A percentile compares a stretch with the other conserved stretches of the same genome.
phyloP scores from a whole-genome alignment of 352 stramenopile genomes.

The Pythium dissimile region DNA sequence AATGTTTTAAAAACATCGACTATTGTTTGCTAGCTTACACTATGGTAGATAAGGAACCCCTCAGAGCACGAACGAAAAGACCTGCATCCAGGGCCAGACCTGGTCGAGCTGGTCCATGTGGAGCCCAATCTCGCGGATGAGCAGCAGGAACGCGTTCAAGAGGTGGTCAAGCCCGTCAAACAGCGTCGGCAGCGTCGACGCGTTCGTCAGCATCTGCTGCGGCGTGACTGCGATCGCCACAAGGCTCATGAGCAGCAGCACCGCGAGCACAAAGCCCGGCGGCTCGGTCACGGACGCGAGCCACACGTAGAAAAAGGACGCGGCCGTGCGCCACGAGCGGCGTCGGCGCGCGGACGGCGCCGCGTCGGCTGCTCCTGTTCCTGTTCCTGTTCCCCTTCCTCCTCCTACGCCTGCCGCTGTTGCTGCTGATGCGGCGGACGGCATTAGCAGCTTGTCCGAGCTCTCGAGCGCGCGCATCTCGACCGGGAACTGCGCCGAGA shows the following conservation, averaged over 20 bases:
- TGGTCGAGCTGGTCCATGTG: slow-evolving; percentile 55
- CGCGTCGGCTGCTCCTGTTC: no score
- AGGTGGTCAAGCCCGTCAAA: slow-evolving; percentile 49
- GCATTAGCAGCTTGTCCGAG: slow-evolving; percentile 28
- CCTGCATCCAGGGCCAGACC: slow-evolving; percentile 48
- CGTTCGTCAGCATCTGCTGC: slow-evolving; percentile 54
- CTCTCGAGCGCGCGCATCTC: slow-evolving; percentile 38
- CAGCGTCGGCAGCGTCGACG: slow-evolving; percentile 45
- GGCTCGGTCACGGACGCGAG: slow-evolving; percentile 64
- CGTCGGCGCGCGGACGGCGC: slow-evolving; percentile 20
- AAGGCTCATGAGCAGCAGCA: slow-evolving; percentile 61
- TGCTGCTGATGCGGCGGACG: no score
- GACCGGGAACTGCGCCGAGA: slow-evolving; percentile 49
- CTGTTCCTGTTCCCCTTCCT: no score
- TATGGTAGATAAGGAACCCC: not conserved
- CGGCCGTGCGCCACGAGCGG: slow-evolving; percentile 52
- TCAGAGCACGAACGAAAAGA: slow-evolving; percentile 58
- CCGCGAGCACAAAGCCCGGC: slow-evolving; percentile 68
- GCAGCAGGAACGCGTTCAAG: slow-evolving; percentile 55
- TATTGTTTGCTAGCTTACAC: no score
- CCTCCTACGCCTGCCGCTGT: no score
- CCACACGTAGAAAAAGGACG: slow-evolving; percentile 72
- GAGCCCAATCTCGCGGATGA: slow-evolving; percentile 64
- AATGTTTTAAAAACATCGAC: no score
- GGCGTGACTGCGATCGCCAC: slow-evolving; percentile 58